phyloP scores from a whole-genome alignment of 768 basidiomycete species.

The Antrodiella citrinella region DNA sequence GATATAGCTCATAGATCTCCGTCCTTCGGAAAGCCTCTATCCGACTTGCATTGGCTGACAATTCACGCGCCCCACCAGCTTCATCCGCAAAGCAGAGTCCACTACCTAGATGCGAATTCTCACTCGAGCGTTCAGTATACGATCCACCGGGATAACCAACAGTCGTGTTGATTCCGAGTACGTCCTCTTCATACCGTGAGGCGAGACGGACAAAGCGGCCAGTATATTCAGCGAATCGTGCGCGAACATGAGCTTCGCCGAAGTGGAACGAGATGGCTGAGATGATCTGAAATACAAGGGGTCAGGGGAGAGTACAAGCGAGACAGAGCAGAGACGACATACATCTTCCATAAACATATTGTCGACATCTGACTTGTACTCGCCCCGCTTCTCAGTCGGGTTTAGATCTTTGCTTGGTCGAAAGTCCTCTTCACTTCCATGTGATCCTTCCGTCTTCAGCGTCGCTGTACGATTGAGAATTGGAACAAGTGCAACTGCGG shows the following conservation, averaged over 20 bases:
- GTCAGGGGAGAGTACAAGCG: not conserved
- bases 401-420: conserved; percentile 47
- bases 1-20: conserved; percentile 66
- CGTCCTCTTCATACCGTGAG: conserved; percentile 86
- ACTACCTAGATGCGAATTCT: conserved; percentile 54
- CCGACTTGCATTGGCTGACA: conserved; percentile 67
- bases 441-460: conserved; percentile 55
- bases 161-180: conserved; percentile 50
- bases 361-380: conserved; percentile 59
- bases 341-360: conserved; percentile 93
- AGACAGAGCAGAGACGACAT: conserved; percentile 27
- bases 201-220: conserved; percentile 82
- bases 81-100: conserved; percentile 81
- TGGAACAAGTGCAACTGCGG: conserved; percentile 21
- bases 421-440: conserved; percentile 63
- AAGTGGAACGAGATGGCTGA: conserved; percentile 87
- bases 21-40: conserved; percentile 94
- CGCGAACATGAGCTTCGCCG: conserved; percentile 81
- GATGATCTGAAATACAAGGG: conserved; percentile 47
- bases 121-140: conserved; percentile 40
- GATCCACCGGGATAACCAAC: conserved; percentile 61
- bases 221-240: conserved; percentile 86
- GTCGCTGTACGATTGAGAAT: conserved; percentile 50
- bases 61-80: conserved; percentile 51
- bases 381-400: conserved; percentile 39